These are phyloP conservation scores for Porodaedalea pini DNA, from an alignment of 1,284 basidiomycete genomes.

Conservation along the genomic window DNA sequence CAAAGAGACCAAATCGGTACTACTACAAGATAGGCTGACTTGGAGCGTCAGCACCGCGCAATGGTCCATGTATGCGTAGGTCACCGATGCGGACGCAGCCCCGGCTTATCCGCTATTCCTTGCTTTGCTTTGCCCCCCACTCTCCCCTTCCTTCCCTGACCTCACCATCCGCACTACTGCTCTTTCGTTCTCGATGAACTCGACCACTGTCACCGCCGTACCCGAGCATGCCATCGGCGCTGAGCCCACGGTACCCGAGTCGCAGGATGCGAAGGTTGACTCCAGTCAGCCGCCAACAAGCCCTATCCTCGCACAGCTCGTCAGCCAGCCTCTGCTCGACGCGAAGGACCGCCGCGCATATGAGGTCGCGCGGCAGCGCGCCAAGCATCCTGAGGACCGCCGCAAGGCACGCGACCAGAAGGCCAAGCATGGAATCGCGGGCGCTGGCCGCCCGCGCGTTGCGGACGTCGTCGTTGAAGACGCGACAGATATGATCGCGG, in stretches of 20 bases:
- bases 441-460: neutral
- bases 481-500: neutral
- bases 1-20: neutral
- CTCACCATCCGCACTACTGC: too few species aligned
- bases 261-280: neutral
- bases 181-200: too few species aligned
- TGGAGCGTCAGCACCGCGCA: constrained; percentile 3
- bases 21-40: too few species aligned
- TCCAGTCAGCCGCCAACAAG: neutral
- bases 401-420: constrained; percentile 16
- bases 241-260: too few species aligned
- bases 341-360: constrained; percentile 16
- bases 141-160: neutral
- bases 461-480: constrained; percentile 1
- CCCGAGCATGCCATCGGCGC: too few species aligned
- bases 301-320: neutral
- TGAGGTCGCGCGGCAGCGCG: constrained; percentile 13
- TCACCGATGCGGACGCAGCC: too few species aligned
- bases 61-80: neutral
- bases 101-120: too few species aligned
- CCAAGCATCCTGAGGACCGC: constrained; percentile 12
- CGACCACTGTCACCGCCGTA: too few species aligned
- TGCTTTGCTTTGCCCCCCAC: neutral
- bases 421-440: neutral
- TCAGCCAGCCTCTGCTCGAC: neutral